phyloP scores from a whole-genome alignment of 2,329 filamentous ascomycete species.

The Penicillium sp. region DNA sequence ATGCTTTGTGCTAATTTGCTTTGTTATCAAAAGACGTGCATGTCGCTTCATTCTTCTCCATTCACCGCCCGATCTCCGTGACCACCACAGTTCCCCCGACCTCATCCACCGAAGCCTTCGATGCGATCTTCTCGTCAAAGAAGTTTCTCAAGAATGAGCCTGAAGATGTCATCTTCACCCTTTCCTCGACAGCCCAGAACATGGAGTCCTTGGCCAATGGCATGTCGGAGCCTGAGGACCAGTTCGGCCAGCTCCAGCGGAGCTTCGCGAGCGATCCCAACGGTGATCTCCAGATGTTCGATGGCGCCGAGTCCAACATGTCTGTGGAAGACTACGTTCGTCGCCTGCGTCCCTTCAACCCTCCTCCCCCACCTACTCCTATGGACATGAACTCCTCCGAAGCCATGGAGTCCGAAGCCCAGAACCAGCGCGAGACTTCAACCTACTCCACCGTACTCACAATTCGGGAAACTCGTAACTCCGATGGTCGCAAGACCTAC shows the following conservation, averaged over 20 bases:
- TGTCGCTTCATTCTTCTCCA: conserved; percentile 90
- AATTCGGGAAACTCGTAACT: conserved; percentile 52
- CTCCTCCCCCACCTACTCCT: conserved; percentile 75
- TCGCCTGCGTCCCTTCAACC: conserved; percentile 75
- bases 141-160: conserved; percentile 42
- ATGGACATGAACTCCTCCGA: conserved; percentile 35
- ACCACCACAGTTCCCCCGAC: conserved; percentile 74
- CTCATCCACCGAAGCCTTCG: conserved; percentile 72
- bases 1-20: neutral
- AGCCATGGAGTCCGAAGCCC: conserved; percentile 36
- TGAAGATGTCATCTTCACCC: conserved; percentile 64
- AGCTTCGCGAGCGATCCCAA: conserved; percentile 29
- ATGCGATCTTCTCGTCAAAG: conserved; percentile 74
- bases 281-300: conserved; percentile 43
- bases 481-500: conserved; percentile 52
- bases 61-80: conserved; percentile 90
- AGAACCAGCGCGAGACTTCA: conserved; percentile 36
- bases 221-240: conserved; percentile 34
- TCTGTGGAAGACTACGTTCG: conserved; percentile 68
- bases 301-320: conserved; percentile 61
- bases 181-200: conserved; percentile 49
- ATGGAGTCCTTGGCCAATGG: conserved; percentile 42
- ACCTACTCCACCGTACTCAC: conserved; percentile 52
- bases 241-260: conserved; percentile 32
- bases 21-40: conserved; percentile 68